These are phyloP conservation scores for Salix koriyanagi DNA, from an alignment of 345 rosid species.

Conservation along the genomic window DNA sequence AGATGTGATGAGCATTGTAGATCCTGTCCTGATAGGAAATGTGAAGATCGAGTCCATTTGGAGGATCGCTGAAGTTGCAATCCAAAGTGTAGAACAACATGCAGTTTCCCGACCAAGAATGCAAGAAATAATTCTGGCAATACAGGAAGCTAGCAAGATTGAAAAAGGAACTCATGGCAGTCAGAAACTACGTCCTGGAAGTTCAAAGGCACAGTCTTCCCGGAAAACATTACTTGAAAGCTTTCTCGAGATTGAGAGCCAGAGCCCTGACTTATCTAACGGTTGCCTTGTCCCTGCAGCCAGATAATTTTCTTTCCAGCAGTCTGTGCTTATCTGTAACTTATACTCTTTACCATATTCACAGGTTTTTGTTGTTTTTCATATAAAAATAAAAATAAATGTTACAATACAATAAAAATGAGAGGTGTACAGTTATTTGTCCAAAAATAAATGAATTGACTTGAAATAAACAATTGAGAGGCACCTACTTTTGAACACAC, in stretches of 20 bases:
- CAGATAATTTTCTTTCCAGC: conserved; percentile 36
- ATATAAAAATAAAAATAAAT: background rate
- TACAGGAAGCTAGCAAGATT: conserved; percentile 82
- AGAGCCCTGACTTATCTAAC: conserved; percentile 74
- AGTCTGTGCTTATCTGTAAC: background rate
- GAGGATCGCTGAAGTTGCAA: conserved; percentile 82
- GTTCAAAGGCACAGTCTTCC: conserved; percentile 65
- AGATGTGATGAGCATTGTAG: conserved; percentile 67
- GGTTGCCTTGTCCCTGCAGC: conserved; percentile 71
- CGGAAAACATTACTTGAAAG: conserved; percentile 81
- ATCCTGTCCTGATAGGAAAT: conserved; percentile 49
- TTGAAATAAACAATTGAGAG: background rate
- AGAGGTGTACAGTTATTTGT: too few relatives aligned
- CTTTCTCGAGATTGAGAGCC: conserved; percentile 86
- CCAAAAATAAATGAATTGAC: background rate
- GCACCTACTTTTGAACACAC: background rate
- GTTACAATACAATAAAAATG: too few relatives aligned
- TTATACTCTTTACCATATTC: background rate
- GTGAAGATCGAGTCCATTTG: conserved; percentile 80
- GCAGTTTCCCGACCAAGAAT: conserved; percentile 68
- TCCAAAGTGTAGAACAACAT: conserved; percentile 79
- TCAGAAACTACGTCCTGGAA: conserved; percentile 34
- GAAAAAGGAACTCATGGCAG: conserved; percentile 48
- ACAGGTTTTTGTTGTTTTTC: background rate
- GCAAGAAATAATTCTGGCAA: conserved; percentile 78